Conservation (phyloP, 1,284 basidiomycete species). For the Fomitopsis schrenkii region DNA sequence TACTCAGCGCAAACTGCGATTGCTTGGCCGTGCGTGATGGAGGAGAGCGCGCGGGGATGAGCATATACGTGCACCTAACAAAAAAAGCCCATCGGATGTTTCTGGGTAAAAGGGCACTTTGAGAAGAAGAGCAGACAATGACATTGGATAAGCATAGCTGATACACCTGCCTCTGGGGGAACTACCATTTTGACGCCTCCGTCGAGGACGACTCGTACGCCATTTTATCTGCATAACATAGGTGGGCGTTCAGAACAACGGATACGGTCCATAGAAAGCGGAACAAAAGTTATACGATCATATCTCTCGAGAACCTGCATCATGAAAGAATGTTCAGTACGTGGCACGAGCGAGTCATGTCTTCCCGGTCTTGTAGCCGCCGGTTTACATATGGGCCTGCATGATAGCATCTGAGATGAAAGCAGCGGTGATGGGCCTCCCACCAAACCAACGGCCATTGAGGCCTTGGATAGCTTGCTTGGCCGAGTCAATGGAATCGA, state of each 20-base stretch:
- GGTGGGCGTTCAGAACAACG: conserved; percentile 15
- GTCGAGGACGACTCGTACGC: conserved; percentile 7
- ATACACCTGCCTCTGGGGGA: conserved; percentile 29
- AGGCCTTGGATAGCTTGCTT: conserved; percentile 85
- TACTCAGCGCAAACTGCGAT: conserved; percentile 1
- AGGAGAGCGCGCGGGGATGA: not conserved
- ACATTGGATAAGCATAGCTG: conserved; percentile 18
- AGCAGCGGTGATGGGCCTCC: conserved; percentile 77
- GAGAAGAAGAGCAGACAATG: conserved; percentile 17
- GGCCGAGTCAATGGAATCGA: conserved; percentile 75
- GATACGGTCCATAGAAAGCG: conserved; percentile 7
- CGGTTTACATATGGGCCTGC: conserved; percentile 77
- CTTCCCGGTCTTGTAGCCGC: not conserved
- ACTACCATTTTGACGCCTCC: conserved; percentile 8
- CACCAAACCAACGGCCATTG: conserved; percentile 95
- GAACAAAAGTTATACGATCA: conserved; percentile 10
- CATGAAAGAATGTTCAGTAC: conserved; percentile 13
- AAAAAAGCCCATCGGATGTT: not conserved
- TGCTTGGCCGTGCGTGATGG: not conserved
- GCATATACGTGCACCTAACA: not conserved
- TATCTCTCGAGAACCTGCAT: conserved; percentile 12
- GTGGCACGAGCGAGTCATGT: not conserved
- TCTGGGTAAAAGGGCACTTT: conserved; percentile 16
- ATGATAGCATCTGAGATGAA: conserved; percentile 92
- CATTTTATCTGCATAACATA: conserved; percentile 19